Evolutionary conservation across 331 rosid genomes (phyloP), one percentile per base, ranked within the genome.

Genomic region (Ulmus americana): DNA sequence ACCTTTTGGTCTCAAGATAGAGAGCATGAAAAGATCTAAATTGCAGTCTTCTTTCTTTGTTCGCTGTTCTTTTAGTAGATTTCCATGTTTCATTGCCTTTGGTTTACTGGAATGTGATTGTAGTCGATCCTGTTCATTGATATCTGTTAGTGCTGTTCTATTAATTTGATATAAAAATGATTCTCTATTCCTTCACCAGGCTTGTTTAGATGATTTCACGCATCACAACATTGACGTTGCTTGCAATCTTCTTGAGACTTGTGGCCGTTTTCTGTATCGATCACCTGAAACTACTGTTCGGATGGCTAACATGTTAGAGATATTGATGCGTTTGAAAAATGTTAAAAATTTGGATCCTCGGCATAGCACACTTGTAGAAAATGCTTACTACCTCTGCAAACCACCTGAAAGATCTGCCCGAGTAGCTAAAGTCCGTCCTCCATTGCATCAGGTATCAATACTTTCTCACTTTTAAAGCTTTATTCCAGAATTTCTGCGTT

Each of bases 201-300:
- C 99, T 67, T 94, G 99, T 80, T 78, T 94, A 74, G 99, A 94
- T 75, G 99, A 94, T 78, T 94, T 94, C 84, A 82, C 85, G 62
- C 99, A 94, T 77, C 99, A 94, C 80, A 94, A 94, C 86, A 94
- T 94, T 81, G 99, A 94, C 70, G 97, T 94, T 77, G 97, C 99
- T 54, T 94, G 97, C 84, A 90, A 87, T 82, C 97, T 94, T 74
- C 95, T 94, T 10, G 99, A 94, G 85, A 87, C 97, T 8, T 90
- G 91, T 73, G 99, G 99, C 28, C 99, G 99, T 68, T 94, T 85
- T 80, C 86, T 94, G 66, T 94, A 90, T 75, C 97, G 99, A 11
- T 87, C 99, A 61, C 90, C 97, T 64, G 99, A 94, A 90, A 94
- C 99, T 71, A 74, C 91, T 51, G 76, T 90, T 54, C 86, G 97